Evolutionary conservation across 305 asterid genomes (phyloP).

Genomic region (Solanum hybrid): DNA sequence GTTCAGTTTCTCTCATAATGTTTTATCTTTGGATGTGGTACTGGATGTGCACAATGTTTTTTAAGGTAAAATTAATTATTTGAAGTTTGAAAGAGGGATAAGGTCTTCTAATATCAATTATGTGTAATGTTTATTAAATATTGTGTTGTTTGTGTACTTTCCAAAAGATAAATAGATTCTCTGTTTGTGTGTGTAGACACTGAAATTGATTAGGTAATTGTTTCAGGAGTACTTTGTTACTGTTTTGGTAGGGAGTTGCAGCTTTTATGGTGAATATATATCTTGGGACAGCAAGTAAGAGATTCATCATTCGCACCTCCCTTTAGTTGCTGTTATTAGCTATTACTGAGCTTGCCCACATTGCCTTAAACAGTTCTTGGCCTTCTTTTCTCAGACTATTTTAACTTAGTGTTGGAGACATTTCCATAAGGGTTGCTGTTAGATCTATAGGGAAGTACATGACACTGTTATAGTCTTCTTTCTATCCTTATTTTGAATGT

Average conservation of each 20-base stretch:
- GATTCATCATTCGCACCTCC: conserved; percentile 34
- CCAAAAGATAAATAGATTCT: neutral
- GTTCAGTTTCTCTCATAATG: neutral
- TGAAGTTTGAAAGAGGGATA: neutral
- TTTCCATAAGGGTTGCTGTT: neutral
- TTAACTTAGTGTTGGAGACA: neutral
- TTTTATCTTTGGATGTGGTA: neutral
- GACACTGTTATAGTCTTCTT: neutral
- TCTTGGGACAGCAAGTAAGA: neutral
- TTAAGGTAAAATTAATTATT: neutral
- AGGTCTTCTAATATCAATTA: neutral
- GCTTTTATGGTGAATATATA: neutral
- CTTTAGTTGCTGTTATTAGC: conserved; percentile 61
- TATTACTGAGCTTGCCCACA: neutral
- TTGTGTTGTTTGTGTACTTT: neutral
- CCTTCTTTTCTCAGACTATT: neutral
- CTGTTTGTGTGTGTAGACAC: neutral
- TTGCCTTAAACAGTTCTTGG: neutral
- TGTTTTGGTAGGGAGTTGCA: neutral
- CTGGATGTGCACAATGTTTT: neutral
- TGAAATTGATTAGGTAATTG: neutral
- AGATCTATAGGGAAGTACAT: neutral
- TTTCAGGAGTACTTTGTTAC: neutral
- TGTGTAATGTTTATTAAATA: neutral
- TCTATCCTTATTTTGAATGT: neutral